Conservation (phyloP, 2,329 filamentous ascomycete species). For the Ophiostoma populinum region DNA sequence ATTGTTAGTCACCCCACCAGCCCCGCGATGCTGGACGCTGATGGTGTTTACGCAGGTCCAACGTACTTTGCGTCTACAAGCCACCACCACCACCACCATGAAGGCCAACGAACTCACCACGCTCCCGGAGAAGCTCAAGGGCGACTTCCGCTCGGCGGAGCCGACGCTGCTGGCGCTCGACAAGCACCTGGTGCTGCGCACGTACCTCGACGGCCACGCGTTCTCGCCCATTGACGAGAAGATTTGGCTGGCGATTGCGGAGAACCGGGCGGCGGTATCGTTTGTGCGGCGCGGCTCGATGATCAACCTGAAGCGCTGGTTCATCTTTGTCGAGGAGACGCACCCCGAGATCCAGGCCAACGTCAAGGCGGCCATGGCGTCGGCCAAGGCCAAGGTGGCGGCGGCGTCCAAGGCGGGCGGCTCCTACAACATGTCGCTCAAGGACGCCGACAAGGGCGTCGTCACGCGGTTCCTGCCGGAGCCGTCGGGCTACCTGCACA, state of each 20-base stretch:
- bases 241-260: constrained; percentile 68
- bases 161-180: constrained; percentile 60
- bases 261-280: constrained; percentile 68
- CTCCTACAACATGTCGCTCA: constrained; percentile 76
- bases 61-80: too few relatives aligned
- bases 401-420: constrained; percentile 59
- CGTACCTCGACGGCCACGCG: constrained; percentile 68
- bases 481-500: constrained; percentile 90
- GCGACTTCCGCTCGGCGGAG: constrained; percentile 72
- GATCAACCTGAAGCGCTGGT: constrained; percentile 72
- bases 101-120: constrained; percentile 38
- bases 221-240: constrained; percentile 62
- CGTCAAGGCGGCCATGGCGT: constrained; percentile 51
- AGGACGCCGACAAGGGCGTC: constrained; percentile 73
- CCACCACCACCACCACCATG: constrained; percentile 21
- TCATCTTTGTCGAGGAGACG: constrained; percentile 63
- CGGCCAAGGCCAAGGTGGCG: constrained; percentile 50
- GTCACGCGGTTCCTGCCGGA: constrained; percentile 87
- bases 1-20: too few relatives aligned
- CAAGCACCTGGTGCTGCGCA: constrained; percentile 71
- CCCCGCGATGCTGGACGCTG: too few relatives aligned
- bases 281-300: constrained; percentile 65
- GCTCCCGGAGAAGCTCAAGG: constrained; percentile 31
- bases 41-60: too few relatives aligned
- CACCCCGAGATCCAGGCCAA: constrained; percentile 61